Evolutionary conservation across 345 rosid genomes (phyloP), one percentile per base, ranked within the genome.

Genomic region (Populus alba): DNA sequence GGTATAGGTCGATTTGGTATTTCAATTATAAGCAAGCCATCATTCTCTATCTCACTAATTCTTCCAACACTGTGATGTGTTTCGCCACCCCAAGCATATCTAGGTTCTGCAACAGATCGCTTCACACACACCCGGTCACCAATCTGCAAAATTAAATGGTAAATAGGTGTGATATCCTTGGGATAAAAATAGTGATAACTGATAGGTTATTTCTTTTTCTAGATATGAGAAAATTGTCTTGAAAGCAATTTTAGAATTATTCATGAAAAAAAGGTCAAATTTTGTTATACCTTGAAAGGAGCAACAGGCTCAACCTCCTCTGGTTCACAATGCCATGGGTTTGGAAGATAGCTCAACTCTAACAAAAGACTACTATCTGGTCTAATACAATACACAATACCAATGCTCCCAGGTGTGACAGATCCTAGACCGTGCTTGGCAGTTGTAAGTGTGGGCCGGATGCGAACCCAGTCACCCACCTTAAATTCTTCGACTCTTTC

Each of bases 61-160:
- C 81, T 91, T 79, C 99, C 99, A 80, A 94, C 99, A 84, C 98
- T 96, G 74, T 96, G 99, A 88, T 96, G 99, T 20, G 99, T 96
- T 91, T 96, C 99, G 68, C 98, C 98, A 66, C 97, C 98, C 99
- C 99, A 96, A 76, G 97, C 98, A 90, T 89, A 96, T 82, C 99
- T 89, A 73, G 99, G 99, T 86, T 94, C 99, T 12, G 99, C 97
- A 84, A 96, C 99, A 80, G 99, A 92, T 65, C 99, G 90, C 89
- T 94, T 96, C 82, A 94, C 99, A 68, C 98, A 96, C 70, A 96
- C 97, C 61, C 88, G 87, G 72, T 94, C 93, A 74, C 99, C 97
- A 80, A 92, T 94, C 99, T 96, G 89, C 45, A 80, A 86, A 80
- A 68, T 72, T 25, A 83, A 83, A 79, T 63, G 82, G 6, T 47